Base-by-base conservation (phyloP, 1,284 basidiomycete genomes). In the Ceratobasidium sp. region DNA sequence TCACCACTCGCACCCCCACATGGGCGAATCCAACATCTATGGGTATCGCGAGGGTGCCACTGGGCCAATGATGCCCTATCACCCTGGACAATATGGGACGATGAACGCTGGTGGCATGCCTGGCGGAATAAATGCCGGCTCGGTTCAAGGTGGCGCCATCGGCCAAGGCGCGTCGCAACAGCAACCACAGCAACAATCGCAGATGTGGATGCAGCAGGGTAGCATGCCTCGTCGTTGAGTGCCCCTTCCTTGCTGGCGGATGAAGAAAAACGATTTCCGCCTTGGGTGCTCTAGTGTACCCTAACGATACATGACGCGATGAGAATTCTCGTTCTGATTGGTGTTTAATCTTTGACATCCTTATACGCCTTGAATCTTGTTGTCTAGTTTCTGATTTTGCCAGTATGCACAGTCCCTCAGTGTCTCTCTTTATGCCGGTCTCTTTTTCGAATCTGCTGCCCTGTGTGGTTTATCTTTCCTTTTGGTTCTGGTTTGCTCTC, bases 191-290 rank as follows among this genome's bases (percentile, higher is more conserved):
- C 24, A 41, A 19, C 63, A 72, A 41, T 72, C 69, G 33, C 69
- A 72, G 29, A 72, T 72, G 69, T 72, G 69, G 69, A 72, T 72
- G 69, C 69, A 72, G n/a, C 69, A 72, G 41, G 45, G 69, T 47
- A 62, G 51, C 45, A 72, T 72, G 41, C 69, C 47, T 29, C 69
- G 69, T 62, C 69, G 69, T 24, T 72, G 47, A 72, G 54, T n/a
- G 31, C 22, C 17, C 22, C 19, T 44, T 53, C 47, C 22, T 36
- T 33, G 0, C 24, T 33, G 57, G 57, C 33, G 57, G 36, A 17
- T 41, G 44, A 45, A 62, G 29, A 24, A 62, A 62, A 62, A 62
- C 41, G 31, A 60, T 60, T 60, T 60, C 36, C 57, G 57, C 57
- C 57, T 45, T 24, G 41, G 7, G 44, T 62, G 41, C 29, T 27